These are phyloP conservation scores for Aspergillus glaucus DNA, from an alignment of 2,329 filamentous ascomycete species.

Conservation along the genomic window DNA sequence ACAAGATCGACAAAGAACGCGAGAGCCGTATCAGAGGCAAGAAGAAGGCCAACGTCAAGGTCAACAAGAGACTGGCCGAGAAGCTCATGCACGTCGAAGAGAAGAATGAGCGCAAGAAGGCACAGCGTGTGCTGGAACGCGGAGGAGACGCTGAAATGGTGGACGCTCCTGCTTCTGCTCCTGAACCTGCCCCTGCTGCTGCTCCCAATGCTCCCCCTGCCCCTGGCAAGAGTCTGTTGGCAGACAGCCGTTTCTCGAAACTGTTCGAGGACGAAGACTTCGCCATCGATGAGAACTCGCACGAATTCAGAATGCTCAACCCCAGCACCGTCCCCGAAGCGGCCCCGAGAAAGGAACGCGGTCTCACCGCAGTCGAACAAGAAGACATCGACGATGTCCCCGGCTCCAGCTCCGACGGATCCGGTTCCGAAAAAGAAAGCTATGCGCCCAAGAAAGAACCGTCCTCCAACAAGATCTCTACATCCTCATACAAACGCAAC, in stretches of 20 bases:
- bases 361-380: constrained; percentile 58
- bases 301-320: constrained; percentile 83
- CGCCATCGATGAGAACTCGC: constrained; percentile 78
- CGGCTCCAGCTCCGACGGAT: constrained; percentile 35
- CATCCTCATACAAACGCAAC: constrained; percentile 49
- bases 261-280: constrained; percentile 94
- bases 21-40: constrained; percentile 86
- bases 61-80: constrained; percentile 68
- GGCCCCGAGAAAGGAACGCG: constrained; percentile 35
- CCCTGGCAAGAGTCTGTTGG: constrained; percentile 59
- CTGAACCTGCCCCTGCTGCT: constrained; percentile 3
- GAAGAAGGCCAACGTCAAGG: constrained; percentile 85
- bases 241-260: constrained; percentile 77
- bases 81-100: constrained; percentile 56
- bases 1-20: constrained; percentile 96
- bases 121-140: constrained; percentile 45
- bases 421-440: constrained; percentile 27
- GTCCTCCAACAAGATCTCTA: constrained; percentile 44
- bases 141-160: constrained; percentile 48
- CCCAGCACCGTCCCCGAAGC: constrained; percentile 61
- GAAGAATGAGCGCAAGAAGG: constrained; percentile 43
- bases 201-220: constrained; percentile 16
- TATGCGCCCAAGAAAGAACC: constrained; percentile 23
- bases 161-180: constrained; percentile 17
- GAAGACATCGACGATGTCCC: constrained; percentile 51